These are phyloP conservation scores for Ganoderma multipileum DNA, from an alignment of 1,284 basidiomycete genomes.

Conservation along the genomic window DNA sequence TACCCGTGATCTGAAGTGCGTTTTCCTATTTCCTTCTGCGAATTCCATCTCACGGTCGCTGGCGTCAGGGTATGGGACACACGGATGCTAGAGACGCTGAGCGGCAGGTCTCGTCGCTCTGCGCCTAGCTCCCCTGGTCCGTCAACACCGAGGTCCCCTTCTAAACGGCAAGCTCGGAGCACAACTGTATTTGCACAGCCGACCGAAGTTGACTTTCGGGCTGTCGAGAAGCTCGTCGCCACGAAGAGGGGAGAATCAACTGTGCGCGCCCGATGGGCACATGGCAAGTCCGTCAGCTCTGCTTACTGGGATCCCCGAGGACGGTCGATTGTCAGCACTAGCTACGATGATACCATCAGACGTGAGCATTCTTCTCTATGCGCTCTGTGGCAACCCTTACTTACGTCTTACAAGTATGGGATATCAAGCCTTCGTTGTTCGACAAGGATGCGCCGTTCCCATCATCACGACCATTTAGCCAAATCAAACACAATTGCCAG, in stretches of 20 bases:
- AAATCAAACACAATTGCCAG: conserved; percentile 76
- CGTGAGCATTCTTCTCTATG: conserved; percentile 47
- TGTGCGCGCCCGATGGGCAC: conserved; percentile 68
- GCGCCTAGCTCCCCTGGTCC: conserved; percentile 17
- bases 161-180: conserved; percentile 10
- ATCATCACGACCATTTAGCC: conserved; percentile 65
- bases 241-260: conserved; percentile 58
- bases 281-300: conserved; percentile 78
- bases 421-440: conserved; percentile 58
- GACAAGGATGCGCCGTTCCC: conserved; percentile 56
- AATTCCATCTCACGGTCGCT: neutral
- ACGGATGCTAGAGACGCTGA: conserved; percentile 61
- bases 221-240: conserved; percentile 53
- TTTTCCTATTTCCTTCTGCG: neutral
- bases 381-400: neutral
- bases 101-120: conserved; percentile 34
- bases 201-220: conserved; percentile 57
- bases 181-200: conserved; percentile 23
- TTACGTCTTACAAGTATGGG: conserved; percentile 65
- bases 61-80: conserved; percentile 75
- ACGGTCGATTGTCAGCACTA: conserved; percentile 77
- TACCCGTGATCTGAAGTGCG: conserved; percentile 69
- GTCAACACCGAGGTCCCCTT: conserved; percentile 17
- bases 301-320: conserved; percentile 85
- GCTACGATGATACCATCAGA: conserved; percentile 78